Base-by-base conservation (phyloP, 257 asterid genomes). In the Solanum clarkiae region DNA sequence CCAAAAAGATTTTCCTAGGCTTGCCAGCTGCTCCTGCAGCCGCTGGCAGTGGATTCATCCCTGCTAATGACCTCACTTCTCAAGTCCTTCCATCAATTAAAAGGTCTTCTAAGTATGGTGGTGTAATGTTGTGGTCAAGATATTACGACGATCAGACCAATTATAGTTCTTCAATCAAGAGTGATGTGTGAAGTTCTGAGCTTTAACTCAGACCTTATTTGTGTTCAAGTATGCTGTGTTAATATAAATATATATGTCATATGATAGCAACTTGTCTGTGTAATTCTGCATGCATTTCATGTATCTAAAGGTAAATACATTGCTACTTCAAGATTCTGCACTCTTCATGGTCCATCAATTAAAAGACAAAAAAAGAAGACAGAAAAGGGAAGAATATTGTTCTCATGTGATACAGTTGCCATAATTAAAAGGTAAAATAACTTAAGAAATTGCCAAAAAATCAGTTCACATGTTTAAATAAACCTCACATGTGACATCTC, bases 131-230 rank as follows among this genome's bases (percentile, higher is more conserved):
- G 72, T 81, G 72, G 84, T 81, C 84, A 18, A 81, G 57, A 62
- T 81, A 81, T 15, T 82, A 82, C 10, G 85, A 82, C 26, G 85
- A 82, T 24, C 75, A 82, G 10, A 62, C 77, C 51, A 18, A 63
- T 22, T 82, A 82, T 63, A 82, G 85, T 82, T 82, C 85, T 42
- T 82, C n/a, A 24, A 82, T 82, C 79, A 82, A 82, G 77, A 44
- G 75, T 63, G 16, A 82, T 60, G 63, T 82, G 20, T 82, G 77
- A 82, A 12, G 80, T 22, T 44, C 18, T 71, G 80, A 71, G 80
- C 55, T 71, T n/a, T 45, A 45, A 1, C 80, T 44, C 80, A 44
- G 36, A 4, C 32, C 36, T 71, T 71, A 44, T 20, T 22, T 7
- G 75, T 68, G 3, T 22, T 17, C 42, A 63, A 24, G 6, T 63